Evolutionary conservation across 306 rosid species (phyloP).

Genomic region (Canavalia gladiata): DNA sequence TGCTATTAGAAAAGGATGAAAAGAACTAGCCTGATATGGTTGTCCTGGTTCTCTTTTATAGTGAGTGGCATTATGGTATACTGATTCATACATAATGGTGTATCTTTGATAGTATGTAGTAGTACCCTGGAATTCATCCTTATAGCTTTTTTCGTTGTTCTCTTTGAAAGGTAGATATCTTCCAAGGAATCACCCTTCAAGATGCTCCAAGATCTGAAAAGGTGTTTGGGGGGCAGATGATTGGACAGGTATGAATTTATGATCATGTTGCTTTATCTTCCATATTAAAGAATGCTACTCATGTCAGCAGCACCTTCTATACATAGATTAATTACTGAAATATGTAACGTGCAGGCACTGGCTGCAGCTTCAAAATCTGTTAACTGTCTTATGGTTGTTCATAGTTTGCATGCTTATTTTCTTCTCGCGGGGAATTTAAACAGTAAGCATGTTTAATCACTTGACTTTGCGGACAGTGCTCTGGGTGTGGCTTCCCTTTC

Average conservation of each 20-base stretch:
- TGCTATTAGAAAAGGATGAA: background rate
- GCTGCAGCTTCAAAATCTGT: conserved; percentile 96
- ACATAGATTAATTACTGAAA: conserved; percentile 43
- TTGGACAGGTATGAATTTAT: conserved; percentile 78
- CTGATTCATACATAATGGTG: background rate
- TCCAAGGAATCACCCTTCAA: conserved; percentile 82
- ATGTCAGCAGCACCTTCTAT: conserved; percentile 43
- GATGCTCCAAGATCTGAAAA: conserved; percentile 88
- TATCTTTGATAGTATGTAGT: conserved; percentile 26
- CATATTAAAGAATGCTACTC: conserved; percentile 25
- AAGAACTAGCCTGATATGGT: conserved; percentile 9
- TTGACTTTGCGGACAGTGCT: conserved; percentile 38
- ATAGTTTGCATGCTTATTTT: conserved; percentile 91
- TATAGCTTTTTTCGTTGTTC: conserved; percentile 35
- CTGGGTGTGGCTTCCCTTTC: background rate
- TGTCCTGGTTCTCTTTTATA: conserved; percentile 6
- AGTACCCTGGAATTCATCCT: conserved; percentile 33
- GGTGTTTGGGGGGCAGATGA: conserved; percentile 94
- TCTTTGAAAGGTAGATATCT: conserved; percentile 70
- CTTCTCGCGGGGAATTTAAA: conserved; percentile 79
- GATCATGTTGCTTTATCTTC: conserved; percentile 51
- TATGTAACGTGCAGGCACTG: conserved; percentile 74
- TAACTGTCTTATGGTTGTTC: conserved; percentile 77
- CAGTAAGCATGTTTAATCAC: conserved; percentile 65
- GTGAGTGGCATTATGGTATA: background rate